Conservation (phyloP, 257 asterid species). For the Nicotiana undulata region DNA sequence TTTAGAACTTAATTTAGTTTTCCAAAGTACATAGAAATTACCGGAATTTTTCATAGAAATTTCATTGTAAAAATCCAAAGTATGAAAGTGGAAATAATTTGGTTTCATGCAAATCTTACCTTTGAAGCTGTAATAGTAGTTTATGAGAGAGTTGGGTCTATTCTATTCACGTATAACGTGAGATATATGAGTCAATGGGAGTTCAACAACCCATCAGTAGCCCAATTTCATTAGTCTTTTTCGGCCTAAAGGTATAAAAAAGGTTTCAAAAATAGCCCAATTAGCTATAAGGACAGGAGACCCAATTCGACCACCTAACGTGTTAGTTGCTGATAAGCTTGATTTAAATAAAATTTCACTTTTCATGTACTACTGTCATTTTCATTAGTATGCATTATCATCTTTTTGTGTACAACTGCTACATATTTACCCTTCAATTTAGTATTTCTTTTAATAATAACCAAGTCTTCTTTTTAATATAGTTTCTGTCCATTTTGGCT, state of each 20-base stretch:
- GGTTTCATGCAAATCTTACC: background rate
- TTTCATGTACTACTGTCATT: background rate
- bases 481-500: too few relatives aligned
- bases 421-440: too few relatives aligned
- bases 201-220: background rate
- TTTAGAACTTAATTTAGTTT: too few relatives aligned
- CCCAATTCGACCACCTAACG: background rate
- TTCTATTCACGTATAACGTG: background rate
- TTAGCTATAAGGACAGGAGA: background rate
- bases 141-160: background rate
- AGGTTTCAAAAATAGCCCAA: background rate
- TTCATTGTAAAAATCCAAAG: background rate
- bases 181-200: conserved; percentile 1
- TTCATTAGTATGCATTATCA: background rate
- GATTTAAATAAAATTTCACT: background rate
- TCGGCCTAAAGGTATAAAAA: background rate
- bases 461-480: too few relatives aligned
- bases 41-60: background rate
- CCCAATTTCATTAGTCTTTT: background rate
- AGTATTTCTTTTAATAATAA: too few relatives aligned
- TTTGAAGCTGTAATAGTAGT: background rate
- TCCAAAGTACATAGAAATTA: too few relatives aligned
- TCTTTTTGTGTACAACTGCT: background rate
- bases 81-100: background rate
- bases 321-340: background rate